Conservation (phyloP, 2,329 filamentous ascomycete genomes). For the Dactylellina sp. region DNA sequence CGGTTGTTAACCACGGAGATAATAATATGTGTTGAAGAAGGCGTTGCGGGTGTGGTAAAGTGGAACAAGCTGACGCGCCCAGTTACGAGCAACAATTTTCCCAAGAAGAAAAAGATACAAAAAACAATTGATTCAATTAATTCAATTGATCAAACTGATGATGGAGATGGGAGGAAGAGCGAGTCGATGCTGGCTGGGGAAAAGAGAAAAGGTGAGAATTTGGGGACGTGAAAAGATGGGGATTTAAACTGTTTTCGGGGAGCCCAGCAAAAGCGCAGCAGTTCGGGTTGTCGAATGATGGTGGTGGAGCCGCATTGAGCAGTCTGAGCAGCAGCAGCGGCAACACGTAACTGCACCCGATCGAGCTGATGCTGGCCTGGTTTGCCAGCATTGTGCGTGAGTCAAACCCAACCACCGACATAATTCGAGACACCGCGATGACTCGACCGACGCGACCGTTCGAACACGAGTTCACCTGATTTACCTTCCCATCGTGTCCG, state of each 20-base stretch:
- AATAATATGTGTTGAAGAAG: constrained; percentile 7
- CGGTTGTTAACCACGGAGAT: too few species aligned
- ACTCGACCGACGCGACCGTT: constrained; percentile 36
- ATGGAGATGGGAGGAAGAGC: background rate
- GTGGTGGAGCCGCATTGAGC: constrained; percentile 10
- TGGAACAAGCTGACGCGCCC: constrained; percentile 28
- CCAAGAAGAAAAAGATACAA: too few species aligned
- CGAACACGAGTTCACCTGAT: constrained; percentile 54
- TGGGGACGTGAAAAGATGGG: constrained; percentile 14
- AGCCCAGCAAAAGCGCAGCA: constrained; percentile 41
- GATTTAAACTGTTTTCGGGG: constrained; percentile 50
- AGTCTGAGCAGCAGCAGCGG: too few species aligned
- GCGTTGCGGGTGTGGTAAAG: constrained; percentile 29
- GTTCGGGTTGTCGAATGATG: background rate
- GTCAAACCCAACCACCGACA: constrained; percentile 5
- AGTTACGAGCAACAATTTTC: constrained; percentile 2
- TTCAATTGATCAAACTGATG: constrained; percentile 14
- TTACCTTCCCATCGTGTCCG: background rate
- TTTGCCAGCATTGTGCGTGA: constrained; percentile 4
- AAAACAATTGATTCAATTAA: constrained; percentile 10
- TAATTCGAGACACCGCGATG: constrained; percentile 13
- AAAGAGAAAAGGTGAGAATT: constrained; percentile 10
- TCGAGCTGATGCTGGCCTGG: too few species aligned
- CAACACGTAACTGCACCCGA: too few species aligned
- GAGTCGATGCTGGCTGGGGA: constrained; percentile 8